These are phyloP conservation scores for Pseudodiploospora longispora DNA, from an alignment of 2,329 filamentous ascomycete species.

Conservation along the genomic window DNA sequence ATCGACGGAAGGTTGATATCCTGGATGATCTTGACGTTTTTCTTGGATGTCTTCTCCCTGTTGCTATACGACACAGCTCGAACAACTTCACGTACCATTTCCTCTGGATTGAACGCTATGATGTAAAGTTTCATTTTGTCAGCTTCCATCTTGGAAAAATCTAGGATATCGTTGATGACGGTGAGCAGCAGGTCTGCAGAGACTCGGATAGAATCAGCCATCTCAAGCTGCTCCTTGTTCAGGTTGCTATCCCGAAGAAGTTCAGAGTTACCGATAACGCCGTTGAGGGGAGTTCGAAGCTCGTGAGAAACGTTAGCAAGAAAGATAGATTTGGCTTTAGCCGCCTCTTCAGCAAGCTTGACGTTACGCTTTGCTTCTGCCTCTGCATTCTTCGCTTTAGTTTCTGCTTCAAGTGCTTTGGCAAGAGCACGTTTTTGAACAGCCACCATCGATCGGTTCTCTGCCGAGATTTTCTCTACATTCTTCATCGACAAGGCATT, in stretches of 20 bases:
- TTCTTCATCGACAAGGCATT: slow-evolving; percentile 61
- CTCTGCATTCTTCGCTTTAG: slow-evolving; percentile 69
- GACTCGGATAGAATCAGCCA: slow-evolving; percentile 78
- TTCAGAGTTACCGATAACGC: slow-evolving; percentile 83
- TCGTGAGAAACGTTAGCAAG: slow-evolving; percentile 75
- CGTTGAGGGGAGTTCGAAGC: slow-evolving; percentile 73
- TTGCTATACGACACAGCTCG: slow-evolving; percentile 60
- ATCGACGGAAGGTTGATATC: slow-evolving; percentile 71
- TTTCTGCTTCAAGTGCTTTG: slow-evolving; percentile 64
- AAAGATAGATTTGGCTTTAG: slow-evolving; percentile 77
- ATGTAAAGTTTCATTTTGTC: slow-evolving; percentile 78
- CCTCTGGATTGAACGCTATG: slow-evolving; percentile 58
- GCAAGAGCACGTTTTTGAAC: slow-evolving; percentile 67
- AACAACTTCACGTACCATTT: slow-evolving; percentile 60
- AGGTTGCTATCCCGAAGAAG: slow-evolving; percentile 69
- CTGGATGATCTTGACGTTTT: slow-evolving; percentile 55
- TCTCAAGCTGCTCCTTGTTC: slow-evolving; percentile 70
- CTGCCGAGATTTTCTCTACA: slow-evolving; percentile 68
- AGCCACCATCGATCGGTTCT: slow-evolving; percentile 70
- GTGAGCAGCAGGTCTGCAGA: slow-evolving; percentile 82
- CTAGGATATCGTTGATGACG: slow-evolving; percentile 92
- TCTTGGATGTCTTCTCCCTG: slow-evolving; percentile 52
- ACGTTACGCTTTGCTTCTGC: slow-evolving; percentile 71
- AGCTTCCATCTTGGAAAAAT: slow-evolving; percentile 90
- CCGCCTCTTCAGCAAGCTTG: slow-evolving; percentile 73